A percentile compares a stretch with the other conserved stretches of the same genome.
Conservation (phyloP, 208 protist species). For the Acanthamoeba royreba region DNA sequence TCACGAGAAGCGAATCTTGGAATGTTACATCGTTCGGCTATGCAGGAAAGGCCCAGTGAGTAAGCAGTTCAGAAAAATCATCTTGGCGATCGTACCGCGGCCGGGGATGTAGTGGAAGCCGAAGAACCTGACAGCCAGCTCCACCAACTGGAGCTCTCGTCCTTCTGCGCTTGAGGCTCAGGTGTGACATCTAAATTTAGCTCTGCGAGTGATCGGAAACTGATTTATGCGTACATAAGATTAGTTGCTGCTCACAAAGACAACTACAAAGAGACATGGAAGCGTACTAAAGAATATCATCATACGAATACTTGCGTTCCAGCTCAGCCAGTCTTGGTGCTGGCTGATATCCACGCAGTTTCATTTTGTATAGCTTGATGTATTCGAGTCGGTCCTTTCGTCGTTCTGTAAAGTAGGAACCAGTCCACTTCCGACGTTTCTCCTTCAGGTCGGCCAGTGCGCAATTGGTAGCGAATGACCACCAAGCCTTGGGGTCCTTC, state of each 20-base stretch:
- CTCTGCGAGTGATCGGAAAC: constrained; percentile 26
- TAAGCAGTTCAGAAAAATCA: too few relatives aligned
- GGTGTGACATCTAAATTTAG: background rate
- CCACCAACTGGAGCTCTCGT: background rate
- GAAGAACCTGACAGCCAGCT: background rate
- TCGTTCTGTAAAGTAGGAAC: background rate
- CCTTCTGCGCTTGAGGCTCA: background rate
- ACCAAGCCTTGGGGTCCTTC: background rate
- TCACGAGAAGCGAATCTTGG: background rate
- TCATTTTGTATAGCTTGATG: constrained; percentile 15
- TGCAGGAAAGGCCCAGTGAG: background rate
- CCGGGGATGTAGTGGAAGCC: background rate
- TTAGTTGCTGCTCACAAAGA: background rate
- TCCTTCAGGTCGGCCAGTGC: background rate
- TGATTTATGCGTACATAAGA: background rate
- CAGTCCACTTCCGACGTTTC: background rate
- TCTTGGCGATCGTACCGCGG: too few relatives aligned
- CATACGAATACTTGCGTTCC: constrained; percentile 1
- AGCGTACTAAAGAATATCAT: constrained; percentile 31
- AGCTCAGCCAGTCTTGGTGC: constrained; percentile 1
- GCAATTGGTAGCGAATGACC: constrained; percentile 1
- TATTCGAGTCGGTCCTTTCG: constrained; percentile 27
- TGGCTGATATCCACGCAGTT: background rate
- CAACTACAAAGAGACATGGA: background rate
- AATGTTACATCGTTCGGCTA: background rate